Evolutionary conservation across 1,284 basidiomycete species (phyloP).

Genomic region (Prillingera fragicola): DNA sequence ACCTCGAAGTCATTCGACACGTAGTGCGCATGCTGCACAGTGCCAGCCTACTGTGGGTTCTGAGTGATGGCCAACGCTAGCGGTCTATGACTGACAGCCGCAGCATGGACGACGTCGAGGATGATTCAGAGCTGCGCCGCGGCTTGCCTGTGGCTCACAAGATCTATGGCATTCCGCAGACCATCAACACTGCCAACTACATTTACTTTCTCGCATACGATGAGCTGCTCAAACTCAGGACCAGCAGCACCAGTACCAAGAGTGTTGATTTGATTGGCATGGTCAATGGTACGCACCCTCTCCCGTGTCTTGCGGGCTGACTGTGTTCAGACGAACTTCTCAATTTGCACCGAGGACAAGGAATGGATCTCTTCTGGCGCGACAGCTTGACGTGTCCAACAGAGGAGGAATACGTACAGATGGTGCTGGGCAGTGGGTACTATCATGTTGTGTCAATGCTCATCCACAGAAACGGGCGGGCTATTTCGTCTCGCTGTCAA

Average conservation of each 20-base stretch:
- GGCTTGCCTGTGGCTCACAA: constrained; percentile 87
- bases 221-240: constrained; percentile 60
- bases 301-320: neutral
- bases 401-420: constrained; percentile 88
- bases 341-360: constrained; percentile 89
- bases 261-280: constrained; percentile 48
- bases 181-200: constrained; percentile 96
- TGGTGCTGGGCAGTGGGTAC: constrained; percentile 85
- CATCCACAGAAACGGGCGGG: constrained; percentile 80
- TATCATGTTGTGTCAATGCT: neutral
- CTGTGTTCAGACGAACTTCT: constrained; percentile 66
- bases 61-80: no score
- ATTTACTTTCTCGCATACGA: constrained; percentile 88
- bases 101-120: constrained; percentile 96
- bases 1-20: constrained; percentile 66
- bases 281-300: constrained; percentile 54
- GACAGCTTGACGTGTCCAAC: constrained; percentile 88
- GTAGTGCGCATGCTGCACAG: constrained; percentile 93
- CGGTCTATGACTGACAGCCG: constrained; percentile 2
- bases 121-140: constrained; percentile 81
- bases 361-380: constrained; percentile 89
- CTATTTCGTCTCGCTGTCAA: constrained; percentile 88
- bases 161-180: constrained; percentile 93
- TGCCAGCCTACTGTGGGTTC: constrained; percentile 82
- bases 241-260: constrained; percentile 39